A percentile compares a stretch with the other conserved stretches of the same genome.
Conservation (phyloP, 176 grass and related monocot species). For the Carex kokanica region DNA sequence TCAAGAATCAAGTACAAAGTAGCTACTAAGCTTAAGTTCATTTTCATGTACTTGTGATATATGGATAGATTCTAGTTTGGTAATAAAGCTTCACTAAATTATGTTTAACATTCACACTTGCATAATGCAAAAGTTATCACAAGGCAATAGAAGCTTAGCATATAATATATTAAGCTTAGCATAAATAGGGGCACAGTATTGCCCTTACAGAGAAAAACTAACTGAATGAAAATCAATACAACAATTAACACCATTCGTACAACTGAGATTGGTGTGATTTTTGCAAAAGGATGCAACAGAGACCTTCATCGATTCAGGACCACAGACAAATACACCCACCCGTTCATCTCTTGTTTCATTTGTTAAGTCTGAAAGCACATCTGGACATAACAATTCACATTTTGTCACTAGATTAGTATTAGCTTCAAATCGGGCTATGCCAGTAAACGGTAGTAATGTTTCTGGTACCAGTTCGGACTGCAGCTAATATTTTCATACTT, state of each 20-base stretch:
- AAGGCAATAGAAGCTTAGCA: not conserved
- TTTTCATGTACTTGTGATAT: slow-evolving; percentile 1
- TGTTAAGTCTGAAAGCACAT: slow-evolving; percentile 27
- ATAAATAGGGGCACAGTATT: not conserved
- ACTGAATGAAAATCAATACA: slow-evolving; percentile 29
- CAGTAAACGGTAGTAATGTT: not conserved
- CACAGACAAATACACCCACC: slow-evolving; percentile 43
- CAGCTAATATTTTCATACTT: not conserved
- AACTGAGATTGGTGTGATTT: not conserved
- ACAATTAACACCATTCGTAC: not conserved
- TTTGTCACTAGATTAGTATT: not conserved
- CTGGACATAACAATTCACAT: slow-evolving; percentile 24
- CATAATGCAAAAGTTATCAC: not conserved
- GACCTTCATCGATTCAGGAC: slow-evolving; percentile 40
- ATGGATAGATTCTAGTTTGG: not conserved
- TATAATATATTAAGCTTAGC: not conserved
- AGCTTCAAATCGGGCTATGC: not conserved
- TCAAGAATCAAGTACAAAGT: not conserved
- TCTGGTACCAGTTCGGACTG: not conserved
- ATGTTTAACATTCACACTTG: not conserved
- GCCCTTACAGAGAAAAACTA: slow-evolving; percentile 34
- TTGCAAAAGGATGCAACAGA: slow-evolving; percentile 43
- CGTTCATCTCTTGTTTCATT: slow-evolving; percentile 15
- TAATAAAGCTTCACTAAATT: not conserved
- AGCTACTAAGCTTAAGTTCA: not conserved